phyloP scores from a whole-genome alignment of 176 grass and related monocot species.

The Carex kokanica region DNA sequence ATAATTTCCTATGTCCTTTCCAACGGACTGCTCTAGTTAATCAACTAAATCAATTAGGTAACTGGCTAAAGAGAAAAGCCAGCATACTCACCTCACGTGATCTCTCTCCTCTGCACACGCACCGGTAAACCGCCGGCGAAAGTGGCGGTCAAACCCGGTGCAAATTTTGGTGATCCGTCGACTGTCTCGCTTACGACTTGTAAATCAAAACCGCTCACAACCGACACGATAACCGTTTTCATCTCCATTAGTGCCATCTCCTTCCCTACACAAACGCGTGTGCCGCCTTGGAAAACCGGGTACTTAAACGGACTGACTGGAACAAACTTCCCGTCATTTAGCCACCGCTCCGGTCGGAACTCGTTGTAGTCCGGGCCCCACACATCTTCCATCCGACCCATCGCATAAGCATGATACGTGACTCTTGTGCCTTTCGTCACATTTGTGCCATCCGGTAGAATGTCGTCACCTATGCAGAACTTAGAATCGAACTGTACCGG shows the following conservation, averaged over 20 bases:
- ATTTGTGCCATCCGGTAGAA: constrained; percentile 55
- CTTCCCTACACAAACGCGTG: constrained; percentile 72
- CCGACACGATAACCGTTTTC: constrained; percentile 61
- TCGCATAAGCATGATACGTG: constrained; percentile 82
- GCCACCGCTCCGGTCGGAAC: constrained; percentile 80
- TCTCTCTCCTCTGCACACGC: constrained; percentile 40
- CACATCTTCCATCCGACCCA: constrained; percentile 75
- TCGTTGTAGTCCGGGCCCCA: constrained; percentile 75
- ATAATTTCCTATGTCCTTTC: not conserved
- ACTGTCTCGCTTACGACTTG: constrained; percentile 26
- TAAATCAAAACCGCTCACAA: constrained; percentile 56
- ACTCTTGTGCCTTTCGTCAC: constrained; percentile 52
- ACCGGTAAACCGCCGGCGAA: constrained; percentile 66
- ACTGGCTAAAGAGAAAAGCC: not conserved
- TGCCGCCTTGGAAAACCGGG: constrained; percentile 77
- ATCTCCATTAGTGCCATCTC: constrained; percentile 85
- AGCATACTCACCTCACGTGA: constrained; percentile 9
- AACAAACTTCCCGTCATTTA: constrained; percentile 53
- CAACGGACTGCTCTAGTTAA: not conserved
- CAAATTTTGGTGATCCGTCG: constrained; percentile 46
- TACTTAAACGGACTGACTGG: constrained; percentile 62
- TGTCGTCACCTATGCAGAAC: constrained; percentile 60
- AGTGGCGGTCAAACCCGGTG: constrained; percentile 67
- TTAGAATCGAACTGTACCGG: constrained; percentile 87
- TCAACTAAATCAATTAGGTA: not conserved